Evolutionary conservation across 208 protist genomes (phyloP).

Genomic region (Leptomonas seymouri): DNA sequence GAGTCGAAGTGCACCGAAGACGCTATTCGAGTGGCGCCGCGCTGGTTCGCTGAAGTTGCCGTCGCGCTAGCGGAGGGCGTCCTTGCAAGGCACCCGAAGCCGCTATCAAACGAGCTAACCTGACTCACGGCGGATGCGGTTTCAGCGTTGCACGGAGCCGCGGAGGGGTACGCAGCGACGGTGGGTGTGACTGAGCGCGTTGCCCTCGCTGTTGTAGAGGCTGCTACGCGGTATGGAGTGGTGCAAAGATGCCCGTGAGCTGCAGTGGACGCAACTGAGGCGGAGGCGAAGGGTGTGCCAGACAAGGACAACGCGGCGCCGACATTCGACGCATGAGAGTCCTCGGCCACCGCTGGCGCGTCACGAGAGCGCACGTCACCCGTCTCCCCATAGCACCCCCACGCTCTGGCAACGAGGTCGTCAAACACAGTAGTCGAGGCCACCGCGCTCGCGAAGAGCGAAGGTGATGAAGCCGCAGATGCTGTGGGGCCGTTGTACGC

Average conservation of each 20-base stretch:
- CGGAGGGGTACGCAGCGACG: background rate
- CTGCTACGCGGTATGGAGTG: too few species aligned
- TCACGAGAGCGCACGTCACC: background rate
- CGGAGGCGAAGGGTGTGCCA: background rate
- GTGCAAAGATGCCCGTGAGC: too few species aligned
- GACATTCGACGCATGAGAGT: background rate
- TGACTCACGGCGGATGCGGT: background rate
- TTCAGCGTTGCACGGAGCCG: background rate
- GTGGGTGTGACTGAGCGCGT: background rate
- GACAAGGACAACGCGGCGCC: background rate
- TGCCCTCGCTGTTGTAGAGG: background rate
- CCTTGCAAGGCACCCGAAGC: too few species aligned
- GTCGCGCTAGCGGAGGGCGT: too few species aligned
- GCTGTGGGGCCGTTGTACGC: too few species aligned
- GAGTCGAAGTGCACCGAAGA: too few species aligned
- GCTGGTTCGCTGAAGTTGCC: too few species aligned
- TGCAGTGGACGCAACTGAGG: background rate
- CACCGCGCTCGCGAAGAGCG: background rate
- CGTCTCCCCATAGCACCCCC: background rate
- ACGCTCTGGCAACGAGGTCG: slow-evolving; percentile 24
- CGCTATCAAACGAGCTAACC: background rate
- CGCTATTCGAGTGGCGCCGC: too few species aligned
- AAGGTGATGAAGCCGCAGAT: too few species aligned
- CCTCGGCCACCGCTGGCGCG: background rate
- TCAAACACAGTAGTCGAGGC: slow-evolving; percentile 6